phyloP scores from a whole-genome alignment of 2,329 filamentous ascomycete genomes.

The Phialemoniopsis sp. region DNA sequence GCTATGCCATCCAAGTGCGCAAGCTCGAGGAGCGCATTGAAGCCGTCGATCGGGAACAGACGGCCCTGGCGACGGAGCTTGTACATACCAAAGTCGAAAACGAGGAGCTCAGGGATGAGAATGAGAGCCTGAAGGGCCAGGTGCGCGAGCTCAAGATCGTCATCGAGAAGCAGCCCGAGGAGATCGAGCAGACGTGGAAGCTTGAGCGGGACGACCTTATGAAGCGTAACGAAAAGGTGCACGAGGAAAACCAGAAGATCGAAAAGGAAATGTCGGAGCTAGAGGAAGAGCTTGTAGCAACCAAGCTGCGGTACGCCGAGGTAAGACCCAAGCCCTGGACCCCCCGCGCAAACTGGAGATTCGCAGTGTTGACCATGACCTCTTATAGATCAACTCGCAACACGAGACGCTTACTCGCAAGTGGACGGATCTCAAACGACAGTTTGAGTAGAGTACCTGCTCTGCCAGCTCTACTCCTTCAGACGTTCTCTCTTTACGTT shows the following conservation, averaged over 20 bases:
- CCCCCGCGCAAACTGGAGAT: background rate
- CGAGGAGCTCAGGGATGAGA: conserved; percentile 81
- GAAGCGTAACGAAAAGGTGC: conserved; percentile 87
- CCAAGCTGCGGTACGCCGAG: conserved; percentile 94
- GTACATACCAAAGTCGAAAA: conserved; percentile 93
- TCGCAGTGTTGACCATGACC: conserved; percentile 4
- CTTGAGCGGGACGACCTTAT: conserved; percentile 88
- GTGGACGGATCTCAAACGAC: conserved; percentile 68
- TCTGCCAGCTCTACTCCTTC: too few species aligned
- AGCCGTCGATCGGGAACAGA: conserved; percentile 84
- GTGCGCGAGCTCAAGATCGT: conserved; percentile 81
- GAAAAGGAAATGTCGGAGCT: conserved; percentile 90
- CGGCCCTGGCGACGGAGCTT: conserved; percentile 84
- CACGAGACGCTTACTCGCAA: conserved; percentile 72
- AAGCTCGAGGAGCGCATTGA: conserved; percentile 84
- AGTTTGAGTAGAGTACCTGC: conserved; percentile 48
- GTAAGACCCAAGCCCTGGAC: conserved; percentile 41
- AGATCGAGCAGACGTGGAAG: conserved; percentile 78
- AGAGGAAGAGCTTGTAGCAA: conserved; percentile 86
- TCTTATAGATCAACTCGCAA: conserved; percentile 59
- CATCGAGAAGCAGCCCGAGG: conserved; percentile 83
- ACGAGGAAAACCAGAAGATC: conserved; percentile 84
- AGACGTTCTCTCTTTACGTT: too few species aligned
- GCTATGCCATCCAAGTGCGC: conserved; percentile 72
- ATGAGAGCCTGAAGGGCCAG: conserved; percentile 81